Percentiles rank a stretch among this genome's conserved stretches.
These are phyloP conservation scores for Penicillium polonicum DNA, from an alignment of 2,329 filamentous ascomycete species.

Conservation along the genomic window DNA sequence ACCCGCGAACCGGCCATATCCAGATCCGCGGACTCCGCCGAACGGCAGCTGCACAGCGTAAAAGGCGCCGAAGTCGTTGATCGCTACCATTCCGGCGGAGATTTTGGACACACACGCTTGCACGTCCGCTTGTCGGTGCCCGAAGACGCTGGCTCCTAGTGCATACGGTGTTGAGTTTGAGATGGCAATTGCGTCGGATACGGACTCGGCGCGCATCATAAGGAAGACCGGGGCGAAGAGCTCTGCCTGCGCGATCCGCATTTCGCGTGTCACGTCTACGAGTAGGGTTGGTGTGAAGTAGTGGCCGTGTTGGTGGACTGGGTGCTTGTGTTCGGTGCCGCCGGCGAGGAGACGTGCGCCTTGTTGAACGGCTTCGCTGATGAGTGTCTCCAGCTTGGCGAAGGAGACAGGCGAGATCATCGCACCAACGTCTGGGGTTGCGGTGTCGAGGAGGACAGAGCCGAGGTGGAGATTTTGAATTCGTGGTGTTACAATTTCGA, in stretches of 20 bases:
- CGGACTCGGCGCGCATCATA: conserved; percentile 70
- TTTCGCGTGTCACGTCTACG: conserved; percentile 79
- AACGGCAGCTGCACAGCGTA: conserved; percentile 96
- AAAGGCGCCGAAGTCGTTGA: conserved; percentile 93
- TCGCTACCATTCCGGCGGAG: conserved; percentile 82
- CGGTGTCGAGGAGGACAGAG: conserved; percentile 58
- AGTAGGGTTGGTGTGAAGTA: conserved; percentile 92
- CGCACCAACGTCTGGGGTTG: conserved; percentile 72
- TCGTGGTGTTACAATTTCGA: conserved; percentile 68
- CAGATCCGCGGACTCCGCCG: conserved; percentile 83
- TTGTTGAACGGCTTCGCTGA: conserved; percentile 71
- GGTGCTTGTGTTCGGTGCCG: conserved; percentile 70
- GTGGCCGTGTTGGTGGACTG: conserved; percentile 72
- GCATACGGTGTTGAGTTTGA: conserved; percentile 84
- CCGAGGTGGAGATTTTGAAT: conserved; percentile 75
- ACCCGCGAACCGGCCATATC: conserved; percentile 89
- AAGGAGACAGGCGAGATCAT: conserved; percentile 82
- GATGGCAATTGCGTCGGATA: conserved; percentile 67
- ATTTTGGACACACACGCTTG: conserved; percentile 65
- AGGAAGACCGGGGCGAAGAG: conserved; percentile 91
- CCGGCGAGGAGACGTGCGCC: conserved; percentile 82
- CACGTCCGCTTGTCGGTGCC: conserved; percentile 63
- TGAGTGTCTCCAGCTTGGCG: conserved; percentile 69
- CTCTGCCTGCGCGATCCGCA: conserved; percentile 86
- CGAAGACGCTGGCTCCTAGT: conserved; percentile 87